Evolutionary conservation across 208 protist genomes (phyloP), one percentile per base, ranked within the genome.

Genomic region (Endotrypanum monterogeii): DNA sequence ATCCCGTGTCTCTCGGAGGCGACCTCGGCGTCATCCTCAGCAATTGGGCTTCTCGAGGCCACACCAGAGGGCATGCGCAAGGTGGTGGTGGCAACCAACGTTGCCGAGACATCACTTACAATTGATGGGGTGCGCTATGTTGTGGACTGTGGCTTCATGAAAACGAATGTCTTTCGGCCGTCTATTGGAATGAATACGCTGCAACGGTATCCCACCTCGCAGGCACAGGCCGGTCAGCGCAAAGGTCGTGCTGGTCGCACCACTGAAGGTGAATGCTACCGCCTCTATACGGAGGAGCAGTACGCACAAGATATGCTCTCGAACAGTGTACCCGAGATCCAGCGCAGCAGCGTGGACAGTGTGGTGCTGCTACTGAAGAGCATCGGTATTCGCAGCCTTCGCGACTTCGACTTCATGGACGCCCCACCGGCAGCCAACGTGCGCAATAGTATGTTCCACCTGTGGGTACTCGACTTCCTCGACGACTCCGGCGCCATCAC

Each of bases 331-430:
- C 99, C 99, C 14, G 98, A 99, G 83, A 99, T 99, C 68, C 98
- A 99, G 88, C 92, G 99, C 50, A 98, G 98, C 58, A 99, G 98
- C 80, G 87, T 99, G 71, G 94, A 95, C 62, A 98, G 93, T 66
- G 94, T 98, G 9, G 84, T 98, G 41, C 82, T 98, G 32, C 80
- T 96, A 20, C 79, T 99, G 1, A 99, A 99, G 83, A 99, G 98
- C 73, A 92, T 99, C 37, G 98, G 97, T 68, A 87, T 99, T 1
- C 67, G 89, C 25, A 86, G 99, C 70, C 79, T 99, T 5, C 76
- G 97, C 35, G 82, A 99, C n/a, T 99, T 99, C 81, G 94, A 99
- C 78, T 99, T 99, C 76, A 99, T 99, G 98, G 98, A 99, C 78
- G 94, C 96, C n/a, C 99, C 99, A 16, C 98, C 98, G 63, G 67